Conservation (phyloP, 139 green algal genomes). For the Chlorella vulgaris region DNA sequence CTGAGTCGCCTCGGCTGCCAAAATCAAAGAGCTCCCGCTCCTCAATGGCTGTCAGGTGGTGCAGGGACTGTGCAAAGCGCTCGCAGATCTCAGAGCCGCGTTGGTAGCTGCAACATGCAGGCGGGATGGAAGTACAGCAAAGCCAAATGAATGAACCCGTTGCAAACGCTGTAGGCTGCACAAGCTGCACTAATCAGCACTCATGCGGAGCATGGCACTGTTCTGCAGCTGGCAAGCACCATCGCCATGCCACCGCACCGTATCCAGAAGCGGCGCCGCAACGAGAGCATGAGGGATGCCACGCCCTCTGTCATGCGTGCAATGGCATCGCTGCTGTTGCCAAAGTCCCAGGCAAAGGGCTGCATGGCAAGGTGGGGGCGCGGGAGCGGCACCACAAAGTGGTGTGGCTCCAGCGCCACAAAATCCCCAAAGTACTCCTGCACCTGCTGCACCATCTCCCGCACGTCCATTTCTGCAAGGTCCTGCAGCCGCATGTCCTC, state of each 20-base stretch:
- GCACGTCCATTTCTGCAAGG: constrained; percentile 88
- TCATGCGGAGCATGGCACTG: neutral
- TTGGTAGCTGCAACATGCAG: constrained; percentile 85
- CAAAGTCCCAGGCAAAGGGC: constrained; percentile 61
- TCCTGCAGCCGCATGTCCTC: constrained; percentile 90
- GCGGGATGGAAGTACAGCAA: no score
- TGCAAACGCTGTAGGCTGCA: neutral
- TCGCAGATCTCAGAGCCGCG: constrained; percentile 64
- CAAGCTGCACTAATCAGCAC: neutral
- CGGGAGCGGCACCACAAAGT: constrained; percentile 80
- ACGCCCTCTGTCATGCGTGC: constrained; percentile 79
- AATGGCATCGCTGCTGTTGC: constrained; percentile 52
- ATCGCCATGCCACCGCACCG: constrained; percentile 40
- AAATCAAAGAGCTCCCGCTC: constrained; percentile 86
- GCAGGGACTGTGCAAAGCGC: constrained; percentile 74
- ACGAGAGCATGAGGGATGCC: constrained; percentile 77
- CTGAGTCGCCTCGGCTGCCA: constrained; percentile 59
- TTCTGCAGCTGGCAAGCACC: no score
- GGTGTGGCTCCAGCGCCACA: constrained; percentile 75
- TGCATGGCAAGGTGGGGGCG: constrained; percentile 46
- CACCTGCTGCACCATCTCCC: constrained; percentile 71
- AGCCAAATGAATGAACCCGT: no score
- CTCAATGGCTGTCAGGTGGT: constrained; percentile 64
- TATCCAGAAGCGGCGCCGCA: constrained; percentile 80
- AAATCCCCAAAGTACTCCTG: constrained; percentile 95